phyloP scores from a whole-genome alignment of 768 basidiomycete genomes.

The Russula dissimulans region DNA sequence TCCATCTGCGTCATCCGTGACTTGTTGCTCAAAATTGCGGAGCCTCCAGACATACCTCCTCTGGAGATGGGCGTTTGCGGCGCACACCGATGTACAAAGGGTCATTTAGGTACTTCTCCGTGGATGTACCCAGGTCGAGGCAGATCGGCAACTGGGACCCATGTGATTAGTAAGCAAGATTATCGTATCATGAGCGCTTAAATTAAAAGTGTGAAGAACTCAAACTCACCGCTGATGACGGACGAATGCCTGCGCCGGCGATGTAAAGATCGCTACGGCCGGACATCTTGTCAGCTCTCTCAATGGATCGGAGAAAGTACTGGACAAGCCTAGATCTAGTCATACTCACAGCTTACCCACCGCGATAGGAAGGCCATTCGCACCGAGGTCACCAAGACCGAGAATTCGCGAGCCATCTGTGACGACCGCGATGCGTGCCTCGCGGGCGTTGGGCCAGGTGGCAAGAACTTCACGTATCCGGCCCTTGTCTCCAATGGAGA shows the following conservation, averaged over 20 bases:
- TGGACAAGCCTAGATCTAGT: neutral
- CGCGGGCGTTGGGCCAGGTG: conserved; percentile 64
- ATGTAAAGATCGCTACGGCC: conserved; percentile 6
- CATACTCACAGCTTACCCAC: conserved; percentile 67
- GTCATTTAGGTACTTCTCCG: conserved; percentile 66
- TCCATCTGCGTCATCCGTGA: conserved; percentile 54
- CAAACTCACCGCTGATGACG: conserved; percentile 49
- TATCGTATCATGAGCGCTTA: neutral
- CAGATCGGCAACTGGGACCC: conserved; percentile 46
- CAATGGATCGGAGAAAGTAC: neutral
- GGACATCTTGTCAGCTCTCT: conserved; percentile 1
- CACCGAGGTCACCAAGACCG: conserved; percentile 76
- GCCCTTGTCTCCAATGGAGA: conserved; percentile 81
- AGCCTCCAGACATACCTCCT: conserved; percentile 23
- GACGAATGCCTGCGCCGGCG: conserved; percentile 47
- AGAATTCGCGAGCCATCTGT: conserved; percentile 90
- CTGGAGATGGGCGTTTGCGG: conserved; percentile 21
- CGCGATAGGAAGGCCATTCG: conserved; percentile 80
- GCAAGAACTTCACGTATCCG: conserved; percentile 59
- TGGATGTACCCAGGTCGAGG: conserved; percentile 87
- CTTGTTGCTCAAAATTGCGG: conserved; percentile 25
- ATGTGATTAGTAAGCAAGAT: neutral
- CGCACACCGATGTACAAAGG: conserved; percentile 85
- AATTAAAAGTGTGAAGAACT: neutral
- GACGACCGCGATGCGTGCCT: conserved; percentile 82